Evolutionary conservation across 108 stramenopile species (phyloP), one percentile per base, ranked within the genome.

Genomic region (Cyclotella baltica): DNA sequence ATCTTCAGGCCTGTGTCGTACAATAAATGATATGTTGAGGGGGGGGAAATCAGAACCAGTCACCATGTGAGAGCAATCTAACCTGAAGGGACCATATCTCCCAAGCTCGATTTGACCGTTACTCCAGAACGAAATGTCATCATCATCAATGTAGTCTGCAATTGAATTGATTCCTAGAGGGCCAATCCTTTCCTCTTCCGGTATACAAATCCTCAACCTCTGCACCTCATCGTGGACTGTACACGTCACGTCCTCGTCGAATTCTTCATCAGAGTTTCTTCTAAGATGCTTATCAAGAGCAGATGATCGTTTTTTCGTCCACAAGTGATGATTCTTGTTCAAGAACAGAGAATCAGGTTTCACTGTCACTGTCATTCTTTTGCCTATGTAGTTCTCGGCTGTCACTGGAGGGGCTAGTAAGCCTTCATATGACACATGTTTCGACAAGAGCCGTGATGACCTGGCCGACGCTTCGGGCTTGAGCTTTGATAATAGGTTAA

Each of bases 31-130:
- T 22, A 61, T 15, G 22, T 20, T 34, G 46, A 0, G 59, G 6
- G 52, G 16, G 51, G 18, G 36, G 28, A 40, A 23, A 19, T 43
- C 47, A 23, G 20, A 33, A 58, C 10, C 5, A 20, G 23, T 18
- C 2, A 36, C 13, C 10, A 47, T 16, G 19, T 31, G 28, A 15
- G 29, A 36, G 62, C 23, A n/a, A 27, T 29, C 58, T 68, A 27
- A 72, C 67, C 30, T 75, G 43, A 83, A 50, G 15, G 92, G 89
- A 11, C 90, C 92, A 50, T 93, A 93, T 31, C 84, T 65, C 13
- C 92, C 93, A 47, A 93, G 51, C 27, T 89, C 79, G 51, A 93
- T 78, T 16, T 79, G 63, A 6, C 87, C 84, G 58, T 53, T 34
- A 58, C 77, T 83, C 64, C 71, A 78, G 34, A 83, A 78, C 0